Evolutionary conservation across 768 basidiomycete genomes (phyloP).

Genomic region (Butyriboletus loyo): DNA sequence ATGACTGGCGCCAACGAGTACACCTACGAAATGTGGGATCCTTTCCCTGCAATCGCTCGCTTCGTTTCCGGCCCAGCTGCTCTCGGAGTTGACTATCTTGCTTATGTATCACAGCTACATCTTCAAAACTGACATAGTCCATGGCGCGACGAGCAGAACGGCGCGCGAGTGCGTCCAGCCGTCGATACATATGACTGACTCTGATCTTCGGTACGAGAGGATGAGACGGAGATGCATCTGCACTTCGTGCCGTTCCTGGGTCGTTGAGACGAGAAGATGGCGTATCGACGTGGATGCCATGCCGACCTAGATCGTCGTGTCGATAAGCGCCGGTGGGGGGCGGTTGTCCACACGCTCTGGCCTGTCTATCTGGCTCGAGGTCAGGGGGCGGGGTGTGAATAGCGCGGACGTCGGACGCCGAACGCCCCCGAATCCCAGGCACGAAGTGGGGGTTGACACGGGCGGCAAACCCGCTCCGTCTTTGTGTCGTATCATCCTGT

Average conservation of each 20-base stretch:
- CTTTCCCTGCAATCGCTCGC: constrained; percentile 16
- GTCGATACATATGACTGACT: constrained; percentile 22
- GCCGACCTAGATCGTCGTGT: constrained; percentile 3
- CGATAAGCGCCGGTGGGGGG: constrained; percentile 6
- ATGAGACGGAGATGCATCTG: background rate
- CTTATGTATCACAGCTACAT: constrained; percentile 16
- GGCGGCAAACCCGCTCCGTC: constrained; percentile 15
- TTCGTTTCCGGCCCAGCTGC: constrained; percentile 19
- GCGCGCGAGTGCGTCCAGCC: constrained; percentile 24
- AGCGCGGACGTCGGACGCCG: constrained; percentile 23
- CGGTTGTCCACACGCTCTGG: constrained; percentile 28
- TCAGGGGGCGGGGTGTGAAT: constrained; percentile 23
- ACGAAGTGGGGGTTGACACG: constrained; percentile 10
- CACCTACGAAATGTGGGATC: constrained; percentile 28
- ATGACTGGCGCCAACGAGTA: background rate
- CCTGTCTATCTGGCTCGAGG: constrained; percentile 28
- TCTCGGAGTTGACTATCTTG: constrained; percentile 23
- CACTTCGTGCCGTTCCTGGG: background rate
- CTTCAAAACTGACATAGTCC: constrained; percentile 27
- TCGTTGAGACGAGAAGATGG: constrained; percentile 1
- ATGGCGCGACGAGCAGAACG: constrained; percentile 21
- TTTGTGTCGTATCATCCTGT: constrained; percentile 3
- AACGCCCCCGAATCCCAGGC: constrained; percentile 17
- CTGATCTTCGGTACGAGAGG: constrained; percentile 18
- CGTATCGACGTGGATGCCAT: background rate